A percentile compares a stretch with the other conserved stretches of the same genome.
Evolutionary conservation across 2,329 filamentous ascomycete species (phyloP).

Genomic region (Calonectria montana): DNA sequence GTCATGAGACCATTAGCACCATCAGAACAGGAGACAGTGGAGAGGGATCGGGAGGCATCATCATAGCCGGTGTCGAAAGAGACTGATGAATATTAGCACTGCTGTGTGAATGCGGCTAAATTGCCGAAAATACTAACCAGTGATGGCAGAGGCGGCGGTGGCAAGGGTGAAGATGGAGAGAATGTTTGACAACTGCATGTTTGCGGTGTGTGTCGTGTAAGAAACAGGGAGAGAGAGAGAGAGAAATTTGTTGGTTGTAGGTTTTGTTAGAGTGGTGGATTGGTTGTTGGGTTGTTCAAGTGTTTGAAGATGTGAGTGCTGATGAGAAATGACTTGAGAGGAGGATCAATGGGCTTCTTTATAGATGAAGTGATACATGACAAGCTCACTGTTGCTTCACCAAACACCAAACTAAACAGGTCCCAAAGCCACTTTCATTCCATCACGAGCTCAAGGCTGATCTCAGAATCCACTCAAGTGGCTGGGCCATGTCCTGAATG

Average conservation of each 20-base stretch:
- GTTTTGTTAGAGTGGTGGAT: neutral
- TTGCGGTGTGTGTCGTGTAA: neutral
- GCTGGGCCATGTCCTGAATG: neutral
- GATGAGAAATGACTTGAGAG: neutral
- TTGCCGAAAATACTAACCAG: conserved; percentile 40
- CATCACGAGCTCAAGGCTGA: neutral
- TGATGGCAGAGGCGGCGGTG: conserved; percentile 50
- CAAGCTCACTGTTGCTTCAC: neutral
- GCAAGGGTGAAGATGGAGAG: conserved; percentile 53
- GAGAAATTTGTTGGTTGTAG: neutral
- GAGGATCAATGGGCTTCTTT: neutral
- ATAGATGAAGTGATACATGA: neutral
- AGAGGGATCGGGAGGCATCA: conserved; percentile 64
- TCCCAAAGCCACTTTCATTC: neutral
- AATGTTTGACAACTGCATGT: conserved; percentile 52
- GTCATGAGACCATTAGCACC: conserved; percentile 74
- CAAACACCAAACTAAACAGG: neutral
- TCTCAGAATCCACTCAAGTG: neutral
- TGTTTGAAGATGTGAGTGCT: neutral
- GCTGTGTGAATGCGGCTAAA: neutral
- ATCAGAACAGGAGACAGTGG: conserved; percentile 73
- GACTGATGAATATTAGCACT: conserved; percentile 54
- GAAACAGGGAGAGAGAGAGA: neutral
- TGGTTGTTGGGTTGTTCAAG: neutral
- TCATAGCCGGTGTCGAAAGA: conserved; percentile 82